Evolutionary conservation across 2,329 filamentous ascomycete genomes (phyloP).

Genomic region (Aspergillus clavatus): DNA sequence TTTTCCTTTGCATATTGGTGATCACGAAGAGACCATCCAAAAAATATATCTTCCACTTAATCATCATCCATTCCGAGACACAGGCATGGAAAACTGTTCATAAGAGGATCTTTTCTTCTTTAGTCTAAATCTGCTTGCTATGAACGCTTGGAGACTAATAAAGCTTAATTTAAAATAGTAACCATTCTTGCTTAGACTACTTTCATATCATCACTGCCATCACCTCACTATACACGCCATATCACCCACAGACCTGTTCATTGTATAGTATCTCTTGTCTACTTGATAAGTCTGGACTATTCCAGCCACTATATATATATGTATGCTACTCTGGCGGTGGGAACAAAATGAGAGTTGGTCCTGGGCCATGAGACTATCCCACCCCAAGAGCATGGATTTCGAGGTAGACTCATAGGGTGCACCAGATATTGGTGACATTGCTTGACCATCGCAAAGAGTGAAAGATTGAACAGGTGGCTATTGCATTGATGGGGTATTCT

Average conservation of each 20-base stretch:
- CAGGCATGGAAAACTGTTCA: no score
- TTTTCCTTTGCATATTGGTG: no score
- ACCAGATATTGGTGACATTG: no score
- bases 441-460: no score
- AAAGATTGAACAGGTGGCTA: no score
- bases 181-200: conserved; percentile 53
- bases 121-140: conserved; percentile 72
- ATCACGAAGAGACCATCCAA: no score
- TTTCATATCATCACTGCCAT: conserved; percentile 70
- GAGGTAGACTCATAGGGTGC: no score
- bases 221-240: conserved; percentile 91
- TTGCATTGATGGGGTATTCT: no score
- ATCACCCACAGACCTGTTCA: conserved; percentile 89
- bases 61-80: no score
- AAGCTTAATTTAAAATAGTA: not conserved
- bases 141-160: not conserved
- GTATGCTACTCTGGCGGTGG: conserved; percentile 77
- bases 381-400: no score
- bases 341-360: conserved; percentile 74
- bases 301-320: conserved; percentile 79
- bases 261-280: conserved; percentile 83
- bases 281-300: conserved; percentile 82
- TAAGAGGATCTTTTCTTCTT: conserved; percentile 74
- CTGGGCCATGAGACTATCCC: conserved; percentile 84
- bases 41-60: no score